Percentiles rank a stretch among this genome's conserved stretches.
Evolutionary conservation across 2,329 filamentous ascomycete genomes (phyloP).

Genomic region (Clonostachys solani): DNA sequence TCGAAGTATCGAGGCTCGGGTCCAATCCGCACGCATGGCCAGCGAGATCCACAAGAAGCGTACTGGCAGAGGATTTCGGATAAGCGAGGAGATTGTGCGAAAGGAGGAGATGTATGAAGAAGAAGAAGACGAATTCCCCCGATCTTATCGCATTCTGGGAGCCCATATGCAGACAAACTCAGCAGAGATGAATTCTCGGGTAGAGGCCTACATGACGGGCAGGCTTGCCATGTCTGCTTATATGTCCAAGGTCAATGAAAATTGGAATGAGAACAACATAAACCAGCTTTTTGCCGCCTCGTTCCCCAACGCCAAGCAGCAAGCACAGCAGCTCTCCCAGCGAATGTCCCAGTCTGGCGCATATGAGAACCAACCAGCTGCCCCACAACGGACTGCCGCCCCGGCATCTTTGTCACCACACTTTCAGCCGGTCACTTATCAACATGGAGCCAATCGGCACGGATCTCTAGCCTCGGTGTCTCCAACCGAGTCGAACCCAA

Average conservation of each 20-base stretch:
- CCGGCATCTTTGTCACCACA: conserved; percentile 10
- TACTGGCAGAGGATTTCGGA: conserved; percentile 76
- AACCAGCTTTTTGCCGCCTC: conserved; percentile 40
- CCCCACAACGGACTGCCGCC: not conserved
- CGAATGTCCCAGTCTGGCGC: conserved; percentile 1
- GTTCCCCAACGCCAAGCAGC: conserved; percentile 32
- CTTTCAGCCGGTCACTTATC: conserved; percentile 16
- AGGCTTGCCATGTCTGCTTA: conserved; percentile 36
- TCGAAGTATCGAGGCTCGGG: conserved; percentile 78
- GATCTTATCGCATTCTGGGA: conserved; percentile 60
- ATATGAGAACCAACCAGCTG: not conserved
- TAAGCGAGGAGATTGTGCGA: conserved; percentile 80
- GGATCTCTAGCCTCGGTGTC: conserved; percentile 4
- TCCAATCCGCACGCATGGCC: conserved; percentile 82
- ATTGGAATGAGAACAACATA: conserved; percentile 39
- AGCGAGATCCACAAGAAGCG: conserved; percentile 89
- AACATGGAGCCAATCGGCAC: conserved; percentile 3
- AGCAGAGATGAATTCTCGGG: conserved; percentile 55
- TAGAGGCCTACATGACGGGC: conserved; percentile 44
- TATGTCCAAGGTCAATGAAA: conserved; percentile 24
- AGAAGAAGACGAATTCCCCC: conserved; percentile 76
- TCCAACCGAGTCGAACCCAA: not conserved
- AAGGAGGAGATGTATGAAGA: conserved; percentile 97
- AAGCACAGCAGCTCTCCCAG: conserved; percentile 6
- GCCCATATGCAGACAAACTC: conserved; percentile 58